phyloP scores from a whole-genome alignment of 495 filamentous ascomycete species.

The Immersiella caudata region DNA sequence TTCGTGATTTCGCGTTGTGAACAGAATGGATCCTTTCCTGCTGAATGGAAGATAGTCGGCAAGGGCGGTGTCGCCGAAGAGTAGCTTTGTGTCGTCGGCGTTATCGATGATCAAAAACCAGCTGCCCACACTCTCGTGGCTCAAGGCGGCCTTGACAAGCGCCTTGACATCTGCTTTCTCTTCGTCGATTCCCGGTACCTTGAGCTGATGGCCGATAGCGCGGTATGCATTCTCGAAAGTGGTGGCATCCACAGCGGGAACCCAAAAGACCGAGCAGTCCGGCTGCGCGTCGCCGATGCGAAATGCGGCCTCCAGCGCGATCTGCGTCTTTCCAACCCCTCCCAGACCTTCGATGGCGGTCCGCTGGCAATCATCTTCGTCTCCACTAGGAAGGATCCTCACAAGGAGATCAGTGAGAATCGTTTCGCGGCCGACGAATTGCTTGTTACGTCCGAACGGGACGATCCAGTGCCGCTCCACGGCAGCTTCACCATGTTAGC shows the following conservation, averaged over 20 bases:
- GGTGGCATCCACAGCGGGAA: slow-evolving; percentile 40
- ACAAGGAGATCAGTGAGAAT: slow-evolving; percentile 39
- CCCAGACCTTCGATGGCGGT: slow-evolving; percentile 52
- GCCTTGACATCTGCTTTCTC: slow-evolving; percentile 41
- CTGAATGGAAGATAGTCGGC: slow-evolving; percentile 42
- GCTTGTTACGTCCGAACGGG: slow-evolving; percentile 37
- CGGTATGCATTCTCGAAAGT: slow-evolving; percentile 50
- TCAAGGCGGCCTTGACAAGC: slow-evolving; percentile 41
- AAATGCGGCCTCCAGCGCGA: slow-evolving; percentile 57
- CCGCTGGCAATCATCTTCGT: slow-evolving; percentile 37
- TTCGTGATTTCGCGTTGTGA: slow-evolving; percentile 44
- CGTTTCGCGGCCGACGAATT: slow-evolving; percentile 48
- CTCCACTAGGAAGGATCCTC: slow-evolving; percentile 26
- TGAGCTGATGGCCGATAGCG: slow-evolving; percentile 41
- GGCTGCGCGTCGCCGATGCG: slow-evolving; percentile 39
- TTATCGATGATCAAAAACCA: slow-evolving; percentile 61
- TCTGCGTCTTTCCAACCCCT: slow-evolving; percentile 54
- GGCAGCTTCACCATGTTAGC: slow-evolving; percentile 13
- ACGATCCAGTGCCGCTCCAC: slow-evolving; percentile 24
- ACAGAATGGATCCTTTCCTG: slow-evolving; percentile 42
- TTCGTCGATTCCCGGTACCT: slow-evolving; percentile 37
- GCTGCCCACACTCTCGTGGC: slow-evolving; percentile 32
- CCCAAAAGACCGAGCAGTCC: slow-evolving; percentile 51
- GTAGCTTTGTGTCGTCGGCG: slow-evolving; percentile 48
- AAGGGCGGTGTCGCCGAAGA: slow-evolving; percentile 27